phyloP scores from a whole-genome alignment of 495 filamentous ascomycete species.

The Apiosordaria backusii region DNA sequence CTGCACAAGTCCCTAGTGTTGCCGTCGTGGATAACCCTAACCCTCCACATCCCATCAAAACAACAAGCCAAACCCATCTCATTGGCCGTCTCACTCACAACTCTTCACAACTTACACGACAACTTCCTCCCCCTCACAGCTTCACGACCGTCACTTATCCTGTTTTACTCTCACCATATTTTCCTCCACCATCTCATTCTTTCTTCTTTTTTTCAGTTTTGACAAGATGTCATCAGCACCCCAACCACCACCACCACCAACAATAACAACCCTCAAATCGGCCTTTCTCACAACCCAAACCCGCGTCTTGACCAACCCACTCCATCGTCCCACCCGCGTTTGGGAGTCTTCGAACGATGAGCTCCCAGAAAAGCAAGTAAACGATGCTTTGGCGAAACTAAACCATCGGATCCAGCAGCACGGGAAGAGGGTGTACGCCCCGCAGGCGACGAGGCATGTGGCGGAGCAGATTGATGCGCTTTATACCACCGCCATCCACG shows the following conservation, averaged over 20 bases:
- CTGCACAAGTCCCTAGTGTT: no score
- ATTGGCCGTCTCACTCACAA: no score
- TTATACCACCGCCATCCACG: constrained; percentile 66
- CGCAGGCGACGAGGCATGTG: constrained; percentile 72
- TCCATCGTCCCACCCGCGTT: constrained; percentile 53
- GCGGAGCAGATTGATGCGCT: constrained; percentile 76
- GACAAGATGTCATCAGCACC: background rate
- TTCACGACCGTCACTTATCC: no score
- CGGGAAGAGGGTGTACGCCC: constrained; percentile 65
- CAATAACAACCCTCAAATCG: constrained; percentile 61
- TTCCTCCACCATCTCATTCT: no score
- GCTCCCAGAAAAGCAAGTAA: constrained; percentile 50
- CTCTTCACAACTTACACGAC: no score
- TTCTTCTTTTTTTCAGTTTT: background rate
- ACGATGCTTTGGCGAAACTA: constrained; percentile 50
- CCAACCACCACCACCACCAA: constrained; percentile 36
- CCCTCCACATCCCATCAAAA: no score
- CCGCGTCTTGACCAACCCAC: background rate
- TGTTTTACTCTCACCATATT: no score
- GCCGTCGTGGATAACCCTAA: no score
- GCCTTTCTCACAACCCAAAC: constrained; percentile 32
- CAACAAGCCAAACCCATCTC: no score
- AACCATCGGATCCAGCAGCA: constrained; percentile 68
- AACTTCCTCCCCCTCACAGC: no score
- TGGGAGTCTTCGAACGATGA: constrained; percentile 52